phyloP scores from a whole-genome alignment of 1,139 yeast genomes.

The Pichia inconspicua region DNA sequence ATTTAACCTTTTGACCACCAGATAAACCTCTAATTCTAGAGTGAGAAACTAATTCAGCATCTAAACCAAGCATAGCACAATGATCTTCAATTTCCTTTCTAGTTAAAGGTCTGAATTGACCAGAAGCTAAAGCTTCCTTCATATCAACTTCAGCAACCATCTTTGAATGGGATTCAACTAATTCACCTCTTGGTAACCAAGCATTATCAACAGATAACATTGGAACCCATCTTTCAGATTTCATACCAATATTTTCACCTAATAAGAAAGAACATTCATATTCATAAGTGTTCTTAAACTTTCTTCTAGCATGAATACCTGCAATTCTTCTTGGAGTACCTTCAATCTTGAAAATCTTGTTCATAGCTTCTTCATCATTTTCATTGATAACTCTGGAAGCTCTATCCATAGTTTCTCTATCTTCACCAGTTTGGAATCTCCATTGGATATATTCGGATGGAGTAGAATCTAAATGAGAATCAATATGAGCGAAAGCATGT shows the following conservation, averaged over 20 bases:
- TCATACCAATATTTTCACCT: constrained; percentile 98
- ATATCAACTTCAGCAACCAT: constrained; percentile 99
- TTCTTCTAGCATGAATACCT: constrained; percentile 95
- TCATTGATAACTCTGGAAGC: constrained; percentile 98
- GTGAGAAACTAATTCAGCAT: constrained; percentile 98
- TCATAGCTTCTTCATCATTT: constrained; percentile 95
- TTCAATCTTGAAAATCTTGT: constrained; percentile 98
- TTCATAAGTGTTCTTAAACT: constrained; percentile 99
- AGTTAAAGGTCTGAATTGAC: constrained; percentile 99
- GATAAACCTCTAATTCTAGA: constrained; percentile 99
- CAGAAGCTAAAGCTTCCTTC: constrained; percentile 99
- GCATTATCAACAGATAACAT: constrained; percentile 99
- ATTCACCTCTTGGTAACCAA: constrained; percentile 99
- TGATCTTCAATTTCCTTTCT: constrained; percentile 99
- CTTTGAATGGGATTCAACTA: constrained; percentile 97
- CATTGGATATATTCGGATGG: constrained; percentile 99
- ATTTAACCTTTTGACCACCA: constrained; percentile 99
- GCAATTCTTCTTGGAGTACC: constrained; percentile 97
- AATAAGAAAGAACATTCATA: constrained; percentile 94
- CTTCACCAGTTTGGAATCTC: constrained; percentile 99
- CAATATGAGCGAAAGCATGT: constrained; percentile 99
- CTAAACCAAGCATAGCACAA: constrained; percentile 98
- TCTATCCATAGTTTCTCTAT: constrained; percentile 99
- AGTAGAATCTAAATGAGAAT: constrained; percentile 96
- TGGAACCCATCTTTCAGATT: constrained; percentile 99